These are phyloP conservation scores for Phaffia tasmanica DNA, from an alignment of 768 basidiomycete species.

Conservation along the genomic window DNA sequence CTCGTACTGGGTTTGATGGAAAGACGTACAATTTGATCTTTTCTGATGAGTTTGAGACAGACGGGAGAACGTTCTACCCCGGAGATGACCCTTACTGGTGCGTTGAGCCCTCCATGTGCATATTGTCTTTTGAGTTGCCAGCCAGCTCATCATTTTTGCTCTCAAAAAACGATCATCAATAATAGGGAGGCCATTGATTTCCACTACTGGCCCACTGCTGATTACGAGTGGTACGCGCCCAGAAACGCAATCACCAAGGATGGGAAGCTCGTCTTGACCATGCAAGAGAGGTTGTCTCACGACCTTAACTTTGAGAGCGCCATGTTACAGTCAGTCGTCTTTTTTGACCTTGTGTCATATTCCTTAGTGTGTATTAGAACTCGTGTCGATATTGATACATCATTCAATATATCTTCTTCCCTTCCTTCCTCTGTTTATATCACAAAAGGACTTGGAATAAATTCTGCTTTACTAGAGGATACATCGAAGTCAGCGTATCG, in stretches of 20 bases:
- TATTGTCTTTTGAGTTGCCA: neutral
- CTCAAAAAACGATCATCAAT: neutral
- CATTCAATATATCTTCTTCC: neutral
- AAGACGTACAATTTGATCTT: constrained; percentile 71
- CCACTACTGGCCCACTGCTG: constrained; percentile 24
- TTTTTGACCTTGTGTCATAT: constrained; percentile 77
- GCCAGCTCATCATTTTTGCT: neutral
- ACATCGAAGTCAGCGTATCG: constrained; percentile 51
- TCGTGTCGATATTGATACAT: neutral
- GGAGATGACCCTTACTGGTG: constrained; percentile 26
- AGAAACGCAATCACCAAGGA: constrained; percentile 59
- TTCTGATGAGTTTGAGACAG: constrained; percentile 40
- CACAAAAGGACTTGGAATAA: neutral
- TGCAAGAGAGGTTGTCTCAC: constrained; percentile 58
- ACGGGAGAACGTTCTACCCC: constrained; percentile 24
- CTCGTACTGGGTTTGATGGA: constrained; percentile 57
- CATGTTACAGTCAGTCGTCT: constrained; percentile 38
- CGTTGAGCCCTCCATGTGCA: neutral
- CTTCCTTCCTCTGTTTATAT: neutral
- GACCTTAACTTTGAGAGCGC: constrained; percentile 75
- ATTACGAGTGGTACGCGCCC: constrained; percentile 67
- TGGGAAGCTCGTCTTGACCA: constrained; percentile 71
- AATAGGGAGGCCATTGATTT: constrained; percentile 8
- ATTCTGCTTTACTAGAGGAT: constrained; percentile 85
- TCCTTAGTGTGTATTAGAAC: neutral